Evolutionary conservation across 2,329 filamentous ascomycete genomes (phyloP), one percentile per base, ranked within the genome.

Genomic region (Xenoacremonium recifei): DNA sequence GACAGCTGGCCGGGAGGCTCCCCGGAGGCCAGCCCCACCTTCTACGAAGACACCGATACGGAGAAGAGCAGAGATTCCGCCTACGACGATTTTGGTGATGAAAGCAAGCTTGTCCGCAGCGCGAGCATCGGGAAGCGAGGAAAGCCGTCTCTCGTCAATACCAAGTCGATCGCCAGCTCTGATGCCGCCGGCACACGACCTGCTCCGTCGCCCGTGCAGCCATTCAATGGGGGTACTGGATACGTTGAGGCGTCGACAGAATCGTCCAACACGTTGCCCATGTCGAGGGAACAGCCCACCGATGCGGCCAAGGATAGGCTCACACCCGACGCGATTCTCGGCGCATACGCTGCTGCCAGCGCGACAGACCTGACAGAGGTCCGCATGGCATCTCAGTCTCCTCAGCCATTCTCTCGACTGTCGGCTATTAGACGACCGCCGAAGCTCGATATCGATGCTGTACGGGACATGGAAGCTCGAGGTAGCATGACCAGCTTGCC

Each of bases 401-500:
- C 62, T 20, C 58, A 51, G 12, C 49, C 51, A n/a, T 51, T 51
- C 20, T 76, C 69, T 49, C 68, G 70, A 15, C 51, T 80, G 18
- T 82, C 80, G 10, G 77, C 75, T 11, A 71, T 83, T 42, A 70
- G 75, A 51, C 69, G 78, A 36, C 91, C 92, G 21, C 87, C 89
- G 4, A 80, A 79, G 25, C 70, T 96, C 4, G 83, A 96, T 59
- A 85, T 96, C 18, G 84, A 91, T 58, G 87, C 87, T 4, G 87
- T 95, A 4, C 79, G 82, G 50, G 82, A 85, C 38, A 87, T 88
- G 13, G 89, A 96, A 64, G 80, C 85, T 2, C 81, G 93, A 58
- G 91, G 89, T 4, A 96, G 91, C 61, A 73, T 96, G 49, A 97
- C 93, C 2, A 96, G 91, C 65, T 71, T 99, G 45, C 87, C 91